These are phyloP conservation scores for Funneliformis caledonium DNA, from an alignment of 371 early-diverging fungal species.

Conservation along the genomic window DNA sequence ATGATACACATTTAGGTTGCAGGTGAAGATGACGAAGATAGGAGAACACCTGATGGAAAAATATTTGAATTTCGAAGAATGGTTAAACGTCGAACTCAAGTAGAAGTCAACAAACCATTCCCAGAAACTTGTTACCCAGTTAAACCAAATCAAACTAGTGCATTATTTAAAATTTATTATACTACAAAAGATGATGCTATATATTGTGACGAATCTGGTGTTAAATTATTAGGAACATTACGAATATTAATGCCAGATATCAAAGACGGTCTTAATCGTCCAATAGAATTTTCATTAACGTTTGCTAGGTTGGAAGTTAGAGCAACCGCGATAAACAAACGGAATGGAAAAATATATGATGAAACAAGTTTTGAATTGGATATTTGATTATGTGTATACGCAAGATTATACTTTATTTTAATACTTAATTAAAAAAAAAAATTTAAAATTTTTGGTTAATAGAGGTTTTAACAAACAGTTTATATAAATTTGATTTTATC, in stretches of 20 bases:
- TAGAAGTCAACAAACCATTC: not conserved
- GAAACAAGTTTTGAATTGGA: not conserved
- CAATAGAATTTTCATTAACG: constrained; percentile 16
- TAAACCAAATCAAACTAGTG: not conserved
- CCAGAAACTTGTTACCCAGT: constrained; percentile 2
- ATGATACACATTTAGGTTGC: not conserved
- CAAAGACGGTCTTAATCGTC: not conserved
- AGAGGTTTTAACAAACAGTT: too few species aligned
- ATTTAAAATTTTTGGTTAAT: too few species aligned
- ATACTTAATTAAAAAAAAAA: too few species aligned
- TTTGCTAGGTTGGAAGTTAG: constrained; percentile 22
- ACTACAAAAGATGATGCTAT: not conserved
- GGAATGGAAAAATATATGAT: constrained; percentile 6
- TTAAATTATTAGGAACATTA: not conserved
- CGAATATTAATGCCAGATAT: not conserved
- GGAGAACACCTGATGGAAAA: not conserved
- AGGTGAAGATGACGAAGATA: not conserved
- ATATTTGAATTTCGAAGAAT: not conserved
- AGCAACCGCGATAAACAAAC: constrained; percentile 9
- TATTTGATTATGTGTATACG: not conserved
- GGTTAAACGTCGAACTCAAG: constrained; percentile 3
- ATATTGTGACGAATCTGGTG: not conserved
- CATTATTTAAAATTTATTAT: constrained; percentile 17
- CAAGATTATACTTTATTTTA: too few species aligned
- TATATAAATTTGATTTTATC: too few species aligned